These are phyloP conservation scores for Gymnopilus junonius DNA, from an alignment of 768 basidiomycete genomes.

Conservation along the genomic window DNA sequence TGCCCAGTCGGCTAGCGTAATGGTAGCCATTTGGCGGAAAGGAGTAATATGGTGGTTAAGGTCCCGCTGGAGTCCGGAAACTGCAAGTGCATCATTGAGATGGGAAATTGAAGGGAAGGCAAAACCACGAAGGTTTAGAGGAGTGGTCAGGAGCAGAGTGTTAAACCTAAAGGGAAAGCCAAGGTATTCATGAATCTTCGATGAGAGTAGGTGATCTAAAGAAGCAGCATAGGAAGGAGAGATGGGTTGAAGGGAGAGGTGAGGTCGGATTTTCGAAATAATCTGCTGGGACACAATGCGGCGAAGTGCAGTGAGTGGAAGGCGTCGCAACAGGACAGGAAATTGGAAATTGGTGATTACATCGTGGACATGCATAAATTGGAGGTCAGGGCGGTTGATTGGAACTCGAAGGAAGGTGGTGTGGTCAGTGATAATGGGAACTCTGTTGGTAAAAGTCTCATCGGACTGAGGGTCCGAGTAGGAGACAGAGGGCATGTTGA, in stretches of 20 bases:
- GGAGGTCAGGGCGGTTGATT: constrained; percentile 21
- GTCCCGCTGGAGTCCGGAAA: constrained; percentile 23
- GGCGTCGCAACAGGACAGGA: constrained; percentile 14
- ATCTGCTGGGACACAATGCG: constrained; percentile 27
- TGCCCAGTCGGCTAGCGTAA: constrained; percentile 20
- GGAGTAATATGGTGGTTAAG: constrained; percentile 26
- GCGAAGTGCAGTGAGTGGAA: constrained; percentile 23
- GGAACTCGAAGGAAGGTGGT: constrained; percentile 19
- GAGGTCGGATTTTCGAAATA: constrained; percentile 16
- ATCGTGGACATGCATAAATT: constrained; percentile 13
- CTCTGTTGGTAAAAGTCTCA: not conserved
- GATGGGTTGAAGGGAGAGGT: constrained; percentile 29
- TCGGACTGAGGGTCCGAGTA: not conserved
- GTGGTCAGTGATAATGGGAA: not conserved
- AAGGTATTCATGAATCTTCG: constrained; percentile 18
- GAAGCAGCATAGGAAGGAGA: constrained; percentile 10
- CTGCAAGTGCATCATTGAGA: constrained; percentile 20
- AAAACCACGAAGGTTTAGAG: constrained; percentile 19
- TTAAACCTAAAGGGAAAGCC: constrained; percentile 28
- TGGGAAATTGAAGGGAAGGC: constrained; percentile 25
- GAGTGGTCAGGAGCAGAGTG: constrained; percentile 26
- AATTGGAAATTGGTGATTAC: constrained; percentile 26
- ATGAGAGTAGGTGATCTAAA: constrained; percentile 18
- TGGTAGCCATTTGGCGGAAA: constrained; percentile 16
- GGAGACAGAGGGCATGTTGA: not conserved